Evolutionary conservation across 352 stramenopile species (phyloP).

Genomic region (Pythium phragmitis): DNA sequence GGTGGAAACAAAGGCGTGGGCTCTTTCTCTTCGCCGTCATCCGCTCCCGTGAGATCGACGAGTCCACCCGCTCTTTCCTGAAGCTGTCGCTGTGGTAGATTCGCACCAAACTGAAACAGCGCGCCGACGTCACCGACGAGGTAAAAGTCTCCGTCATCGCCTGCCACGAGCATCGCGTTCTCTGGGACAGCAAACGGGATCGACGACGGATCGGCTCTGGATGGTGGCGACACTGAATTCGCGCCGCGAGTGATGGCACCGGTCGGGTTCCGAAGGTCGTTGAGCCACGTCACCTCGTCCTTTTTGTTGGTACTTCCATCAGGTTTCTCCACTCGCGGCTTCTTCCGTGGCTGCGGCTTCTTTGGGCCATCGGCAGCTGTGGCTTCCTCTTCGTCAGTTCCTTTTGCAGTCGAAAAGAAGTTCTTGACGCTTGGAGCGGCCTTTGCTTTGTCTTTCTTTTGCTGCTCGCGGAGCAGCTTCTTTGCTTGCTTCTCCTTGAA

Average conservation of each 20-base stretch:
- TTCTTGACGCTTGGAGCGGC: conserved; percentile 31
- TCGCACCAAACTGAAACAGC: conserved; percentile 29
- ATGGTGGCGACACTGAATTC: not conserved
- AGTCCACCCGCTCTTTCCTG: conserved; percentile 5
- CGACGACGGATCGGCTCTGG: not conserved
- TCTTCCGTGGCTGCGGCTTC: conserved; percentile 24
- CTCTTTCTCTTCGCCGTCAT: conserved; percentile 25
- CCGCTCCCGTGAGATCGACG: conserved; percentile 36
- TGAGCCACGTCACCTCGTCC: conserved; percentile 2
- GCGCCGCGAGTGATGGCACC: not conserved
- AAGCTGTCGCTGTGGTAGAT: not conserved
- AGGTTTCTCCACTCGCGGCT: conserved; percentile 8
- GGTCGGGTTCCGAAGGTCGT: conserved; percentile 1
- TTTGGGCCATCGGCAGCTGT: not conserved
- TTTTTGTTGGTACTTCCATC: conserved; percentile 20
- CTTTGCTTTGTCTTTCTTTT: conserved; percentile 56
- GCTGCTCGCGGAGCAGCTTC: conserved; percentile 30
- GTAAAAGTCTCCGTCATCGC: conserved; percentile 42
- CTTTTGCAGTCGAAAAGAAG: conserved; percentile 26
- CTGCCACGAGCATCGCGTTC: conserved; percentile 19
- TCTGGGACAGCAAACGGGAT: conserved; percentile 11
- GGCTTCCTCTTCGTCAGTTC: not conserved
- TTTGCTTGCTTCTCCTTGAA: conserved; percentile 50
- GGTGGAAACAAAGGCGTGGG: not conserved
- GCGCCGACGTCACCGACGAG: conserved; percentile 51